phyloP scores from a whole-genome alignment of 2,329 filamentous ascomycete species.

The Passalora sequoiae region DNA sequence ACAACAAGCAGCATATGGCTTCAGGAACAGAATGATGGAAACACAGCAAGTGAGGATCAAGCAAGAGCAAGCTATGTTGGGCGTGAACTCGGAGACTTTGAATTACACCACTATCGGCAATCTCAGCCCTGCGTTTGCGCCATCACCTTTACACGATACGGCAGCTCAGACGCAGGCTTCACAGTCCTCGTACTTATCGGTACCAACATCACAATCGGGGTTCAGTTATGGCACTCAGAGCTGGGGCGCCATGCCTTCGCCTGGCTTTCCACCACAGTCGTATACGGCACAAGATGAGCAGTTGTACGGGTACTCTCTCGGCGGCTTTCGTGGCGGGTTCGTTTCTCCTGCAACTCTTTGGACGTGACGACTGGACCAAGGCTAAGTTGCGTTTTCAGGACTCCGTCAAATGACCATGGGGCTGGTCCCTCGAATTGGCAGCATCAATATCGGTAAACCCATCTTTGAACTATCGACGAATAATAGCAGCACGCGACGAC shows the following conservation, averaged over 20 bases:
- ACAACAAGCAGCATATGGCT: slow-evolving; percentile 39
- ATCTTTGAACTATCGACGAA: too few species aligned
- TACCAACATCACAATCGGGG: slow-evolving; percentile 33
- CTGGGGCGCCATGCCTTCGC: slow-evolving; percentile 33
- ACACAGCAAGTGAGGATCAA: slow-evolving; percentile 9
- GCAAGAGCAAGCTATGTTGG: slow-evolving; percentile 15
- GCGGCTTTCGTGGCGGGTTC: slow-evolving; percentile 32
- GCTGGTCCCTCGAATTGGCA: slow-evolving; percentile 19
- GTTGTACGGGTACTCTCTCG: slow-evolving; percentile 31
- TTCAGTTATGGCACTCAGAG: slow-evolving; percentile 30
- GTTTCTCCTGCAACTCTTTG: slow-evolving; percentile 32
- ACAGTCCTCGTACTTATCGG: slow-evolving; percentile 40
- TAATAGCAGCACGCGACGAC: too few species aligned
- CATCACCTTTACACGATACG: slow-evolving; percentile 41
- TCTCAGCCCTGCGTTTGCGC: slow-evolving; percentile 48
- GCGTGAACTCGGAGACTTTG: slow-evolving; percentile 22
- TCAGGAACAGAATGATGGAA: slow-evolving; percentile 33
- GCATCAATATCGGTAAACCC: slow-evolving; percentile 6
- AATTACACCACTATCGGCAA: slow-evolving; percentile 37
- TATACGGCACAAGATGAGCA: slow-evolving; percentile 39
- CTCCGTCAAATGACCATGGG: slow-evolving; percentile 19
- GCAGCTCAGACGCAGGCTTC: slow-evolving; percentile 25
- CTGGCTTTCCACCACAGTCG: slow-evolving; percentile 29
- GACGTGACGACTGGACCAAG: slow-evolving; percentile 26
- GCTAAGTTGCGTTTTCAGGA: slow-evolving; percentile 29